phyloP scores from a whole-genome alignment of 306 rosid species.

The Casuarina glauca region DNA sequence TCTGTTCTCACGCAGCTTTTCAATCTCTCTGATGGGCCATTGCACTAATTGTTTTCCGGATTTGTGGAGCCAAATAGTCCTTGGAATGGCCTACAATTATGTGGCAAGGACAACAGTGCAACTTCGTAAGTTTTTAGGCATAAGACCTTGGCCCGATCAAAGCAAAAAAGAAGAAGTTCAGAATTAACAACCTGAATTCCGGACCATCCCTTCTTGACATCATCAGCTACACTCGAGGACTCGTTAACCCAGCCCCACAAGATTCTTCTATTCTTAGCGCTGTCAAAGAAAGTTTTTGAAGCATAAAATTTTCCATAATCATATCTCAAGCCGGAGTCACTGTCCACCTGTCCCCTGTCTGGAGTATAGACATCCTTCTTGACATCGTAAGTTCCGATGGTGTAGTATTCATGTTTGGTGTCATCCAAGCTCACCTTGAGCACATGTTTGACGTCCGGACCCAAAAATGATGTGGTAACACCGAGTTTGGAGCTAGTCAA shows the following conservation, averaged over 20 bases:
- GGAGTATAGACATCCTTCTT: constrained; percentile 56
- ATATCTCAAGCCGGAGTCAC: constrained; percentile 47
- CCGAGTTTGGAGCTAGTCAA: constrained; percentile 30
- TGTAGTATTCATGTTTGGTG: constrained; percentile 57
- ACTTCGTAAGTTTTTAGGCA: not conserved
- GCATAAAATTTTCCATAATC: constrained; percentile 87
- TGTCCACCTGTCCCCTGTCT: constrained; percentile 43
- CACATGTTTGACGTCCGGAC: constrained; percentile 56
- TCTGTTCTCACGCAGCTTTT: constrained; percentile 48
- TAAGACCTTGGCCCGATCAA: too few species aligned
- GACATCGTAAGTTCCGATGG: constrained; percentile 55
- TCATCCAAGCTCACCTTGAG: constrained; percentile 70
- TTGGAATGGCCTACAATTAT: constrained; percentile 66
- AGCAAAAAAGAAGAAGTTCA: too few species aligned
- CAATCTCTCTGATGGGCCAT: constrained; percentile 70
- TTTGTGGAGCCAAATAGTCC: constrained; percentile 61
- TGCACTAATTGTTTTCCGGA: constrained; percentile 71
- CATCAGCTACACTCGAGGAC: constrained; percentile 55
- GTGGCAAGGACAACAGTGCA: not conserved
- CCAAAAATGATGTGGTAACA: constrained; percentile 44
- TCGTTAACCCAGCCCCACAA: constrained; percentile 88
- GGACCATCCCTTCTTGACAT: constrained; percentile 79
- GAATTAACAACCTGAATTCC: constrained; percentile 68
- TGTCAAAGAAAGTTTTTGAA: constrained; percentile 72
- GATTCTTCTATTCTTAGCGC: constrained; percentile 55